A percentile compares a stretch with the other conserved stretches of the same genome.
Conservation (phyloP, 352 stramenopile species). For the Thraustochytrium striatum region DNA sequence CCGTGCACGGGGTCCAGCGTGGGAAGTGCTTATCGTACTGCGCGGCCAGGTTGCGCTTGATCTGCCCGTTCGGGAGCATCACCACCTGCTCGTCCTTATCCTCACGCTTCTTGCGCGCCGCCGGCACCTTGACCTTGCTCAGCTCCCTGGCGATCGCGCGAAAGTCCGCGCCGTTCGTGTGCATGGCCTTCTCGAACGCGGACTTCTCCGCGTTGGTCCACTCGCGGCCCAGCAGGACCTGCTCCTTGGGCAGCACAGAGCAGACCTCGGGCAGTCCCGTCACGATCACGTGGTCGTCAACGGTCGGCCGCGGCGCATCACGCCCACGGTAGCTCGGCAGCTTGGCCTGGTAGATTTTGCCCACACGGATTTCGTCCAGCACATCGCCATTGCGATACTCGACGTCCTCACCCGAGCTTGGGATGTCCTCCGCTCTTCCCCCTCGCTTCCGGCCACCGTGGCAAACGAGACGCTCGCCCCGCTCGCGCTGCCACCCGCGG, state of each 20-base stretch:
- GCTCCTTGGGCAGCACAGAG: neutral
- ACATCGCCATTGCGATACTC: too few species aligned
- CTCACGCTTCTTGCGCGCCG: neutral
- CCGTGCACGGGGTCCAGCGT: constrained; percentile 2
- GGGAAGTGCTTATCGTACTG: neutral
- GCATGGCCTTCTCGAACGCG: constrained; percentile 43
- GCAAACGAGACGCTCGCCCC: too few species aligned
- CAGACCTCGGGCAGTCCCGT: constrained; percentile 10
- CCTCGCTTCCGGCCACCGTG: too few species aligned
- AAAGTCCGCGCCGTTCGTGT: constrained; percentile 37
- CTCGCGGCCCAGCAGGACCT: neutral
- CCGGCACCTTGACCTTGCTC: neutral
- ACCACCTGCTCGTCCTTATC: neutral
- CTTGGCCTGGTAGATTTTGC: neutral
- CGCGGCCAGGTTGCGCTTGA: neutral
- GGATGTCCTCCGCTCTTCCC: too few species aligned
- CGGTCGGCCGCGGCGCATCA: constrained; percentile 2
- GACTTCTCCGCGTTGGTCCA: constrained; percentile 13
- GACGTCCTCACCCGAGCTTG: too few species aligned
- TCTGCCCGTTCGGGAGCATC: neutral
- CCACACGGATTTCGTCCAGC: constrained; percentile 30
- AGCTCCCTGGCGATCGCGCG: neutral
- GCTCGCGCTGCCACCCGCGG: too few species aligned
- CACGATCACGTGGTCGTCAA: constrained; percentile 35
- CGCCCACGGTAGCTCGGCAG: constrained; percentile 7